Evolutionary conservation across 345 rosid species (phyloP).

Genomic region (Murraya koenigii): DNA sequence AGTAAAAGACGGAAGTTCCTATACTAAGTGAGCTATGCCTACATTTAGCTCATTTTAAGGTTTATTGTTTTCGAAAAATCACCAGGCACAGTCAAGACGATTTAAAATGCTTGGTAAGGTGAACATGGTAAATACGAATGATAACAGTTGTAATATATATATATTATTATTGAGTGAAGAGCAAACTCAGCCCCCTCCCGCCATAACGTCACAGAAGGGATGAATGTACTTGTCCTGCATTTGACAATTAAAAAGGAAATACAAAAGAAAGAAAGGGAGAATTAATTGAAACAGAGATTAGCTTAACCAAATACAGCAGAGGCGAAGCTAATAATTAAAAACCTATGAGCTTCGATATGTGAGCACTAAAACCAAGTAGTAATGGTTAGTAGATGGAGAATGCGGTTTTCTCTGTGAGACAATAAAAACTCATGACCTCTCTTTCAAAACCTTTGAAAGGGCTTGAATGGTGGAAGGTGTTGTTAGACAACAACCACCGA

Average conservation of each 20-base stretch:
- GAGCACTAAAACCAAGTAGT: background rate
- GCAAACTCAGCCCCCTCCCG: background rate
- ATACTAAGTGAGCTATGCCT: no score
- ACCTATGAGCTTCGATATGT: background rate
- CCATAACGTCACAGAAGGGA: background rate
- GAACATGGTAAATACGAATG: no score
- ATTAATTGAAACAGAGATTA: background rate
- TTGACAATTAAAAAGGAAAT: background rate
- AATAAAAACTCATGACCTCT: constrained; percentile 7
- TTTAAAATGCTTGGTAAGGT: no score
- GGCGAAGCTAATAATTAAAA: background rate
- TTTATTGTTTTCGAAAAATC: no score
- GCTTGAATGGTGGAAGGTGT: constrained; percentile 71
- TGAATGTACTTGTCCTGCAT: background rate
- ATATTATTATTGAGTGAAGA: background rate
- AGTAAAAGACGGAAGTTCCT: no score
- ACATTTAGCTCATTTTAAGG: no score
- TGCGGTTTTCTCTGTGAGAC: background rate
- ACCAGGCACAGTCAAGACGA: no score
- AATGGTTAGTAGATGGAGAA: background rate
- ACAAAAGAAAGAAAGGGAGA: background rate
- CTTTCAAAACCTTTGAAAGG: constrained; percentile 56
- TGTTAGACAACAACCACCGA: constrained; percentile 88
- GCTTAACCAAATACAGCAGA: background rate
- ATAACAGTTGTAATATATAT: background rate